Conservation (phyloP, 352 stramenopile genomes). For the Phytopythium delawarense region DNA sequence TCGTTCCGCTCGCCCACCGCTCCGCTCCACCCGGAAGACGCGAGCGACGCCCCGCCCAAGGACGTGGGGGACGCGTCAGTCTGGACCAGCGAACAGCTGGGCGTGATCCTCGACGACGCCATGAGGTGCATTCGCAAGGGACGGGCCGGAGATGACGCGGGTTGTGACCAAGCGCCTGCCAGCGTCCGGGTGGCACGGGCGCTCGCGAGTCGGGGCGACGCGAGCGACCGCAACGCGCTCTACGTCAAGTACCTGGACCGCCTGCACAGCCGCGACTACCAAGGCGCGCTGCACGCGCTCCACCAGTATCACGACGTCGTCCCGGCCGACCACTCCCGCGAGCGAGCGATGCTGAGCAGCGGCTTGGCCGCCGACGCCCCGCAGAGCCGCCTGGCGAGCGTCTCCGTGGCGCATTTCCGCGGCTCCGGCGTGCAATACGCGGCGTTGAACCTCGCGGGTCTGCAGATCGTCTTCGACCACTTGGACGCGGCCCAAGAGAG, state of each 20-base stretch:
- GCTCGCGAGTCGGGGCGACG: neutral
- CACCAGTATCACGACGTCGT: constrained; percentile 93
- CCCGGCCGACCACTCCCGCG: constrained; percentile 32
- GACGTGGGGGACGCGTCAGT: constrained; percentile 20
- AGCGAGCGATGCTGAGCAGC: neutral
- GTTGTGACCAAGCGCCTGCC: neutral
- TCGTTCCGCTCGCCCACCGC: constrained; percentile 6
- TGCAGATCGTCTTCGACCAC: constrained; percentile 87
- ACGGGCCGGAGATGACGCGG: too few species aligned
- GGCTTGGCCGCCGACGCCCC: neutral
- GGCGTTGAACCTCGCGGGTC: constrained; percentile 82
- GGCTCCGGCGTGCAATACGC: constrained; percentile 87
- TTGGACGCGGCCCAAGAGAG: constrained; percentile 70
- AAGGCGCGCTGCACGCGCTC: constrained; percentile 84
- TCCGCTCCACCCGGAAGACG: neutral
- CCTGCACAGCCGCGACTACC: constrained; percentile 78
- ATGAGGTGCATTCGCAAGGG: constrained; percentile 13
- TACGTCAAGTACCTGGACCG: constrained; percentile 88
- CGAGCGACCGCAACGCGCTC: constrained; percentile 29
- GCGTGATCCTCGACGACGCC: constrained; percentile 54
- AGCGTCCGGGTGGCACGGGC: constrained; percentile 1
- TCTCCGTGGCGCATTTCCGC: constrained; percentile 28
- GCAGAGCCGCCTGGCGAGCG: neutral
- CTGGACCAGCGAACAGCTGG: constrained; percentile 58
- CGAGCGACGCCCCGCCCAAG: neutral